Percentiles rank a stretch among this genome's conserved stretches.
phyloP scores from a whole-genome alignment of 345 rosid genomes.

The Capsella bursapastoris region DNA sequence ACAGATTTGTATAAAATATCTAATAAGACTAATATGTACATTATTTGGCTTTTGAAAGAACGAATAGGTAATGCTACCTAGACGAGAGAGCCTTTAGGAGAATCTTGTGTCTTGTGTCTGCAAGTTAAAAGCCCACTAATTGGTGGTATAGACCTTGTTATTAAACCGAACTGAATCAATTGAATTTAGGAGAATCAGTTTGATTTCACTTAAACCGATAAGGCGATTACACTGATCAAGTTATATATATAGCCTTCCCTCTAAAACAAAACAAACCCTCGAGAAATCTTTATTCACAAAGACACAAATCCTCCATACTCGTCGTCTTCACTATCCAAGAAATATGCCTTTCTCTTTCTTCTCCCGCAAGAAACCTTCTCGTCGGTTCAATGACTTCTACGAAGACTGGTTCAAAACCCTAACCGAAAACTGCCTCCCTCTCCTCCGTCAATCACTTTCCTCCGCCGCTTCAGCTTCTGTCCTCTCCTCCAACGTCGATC shows the following conservation, averaged over 20 bases:
- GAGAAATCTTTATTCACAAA: too few relatives aligned
- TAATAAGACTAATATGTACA: too few relatives aligned
- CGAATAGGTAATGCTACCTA: too few relatives aligned
- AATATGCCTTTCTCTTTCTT: slow-evolving; percentile 60
- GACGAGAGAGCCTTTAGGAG: too few relatives aligned
- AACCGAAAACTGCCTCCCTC: slow-evolving; percentile 65
- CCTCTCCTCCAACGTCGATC: slow-evolving; percentile 58
- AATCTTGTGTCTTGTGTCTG: too few relatives aligned
- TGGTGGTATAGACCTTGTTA: not conserved
- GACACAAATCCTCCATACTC: not conserved
- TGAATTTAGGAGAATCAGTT: not conserved
- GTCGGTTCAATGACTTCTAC: slow-evolving; percentile 65
- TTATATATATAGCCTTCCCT: slow-evolving; percentile 6
- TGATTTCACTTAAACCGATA: not conserved
- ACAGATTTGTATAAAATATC: too few relatives aligned
- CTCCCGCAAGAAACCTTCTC: slow-evolving; percentile 59
- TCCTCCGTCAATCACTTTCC: slow-evolving; percentile 66
- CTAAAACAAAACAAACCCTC: not conserved
- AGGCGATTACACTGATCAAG: not conserved
- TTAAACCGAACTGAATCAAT: not conserved
- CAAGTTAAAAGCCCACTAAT: not conserved
- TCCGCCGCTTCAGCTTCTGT: slow-evolving; percentile 54
- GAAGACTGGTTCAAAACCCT: slow-evolving; percentile 68
- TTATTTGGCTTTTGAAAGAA: too few relatives aligned
- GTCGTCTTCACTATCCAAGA: not conserved